Base-by-base conservation (phyloP, 1,284 basidiomycete genomes). In the Cutaneotrichosporon sp. region DNA sequence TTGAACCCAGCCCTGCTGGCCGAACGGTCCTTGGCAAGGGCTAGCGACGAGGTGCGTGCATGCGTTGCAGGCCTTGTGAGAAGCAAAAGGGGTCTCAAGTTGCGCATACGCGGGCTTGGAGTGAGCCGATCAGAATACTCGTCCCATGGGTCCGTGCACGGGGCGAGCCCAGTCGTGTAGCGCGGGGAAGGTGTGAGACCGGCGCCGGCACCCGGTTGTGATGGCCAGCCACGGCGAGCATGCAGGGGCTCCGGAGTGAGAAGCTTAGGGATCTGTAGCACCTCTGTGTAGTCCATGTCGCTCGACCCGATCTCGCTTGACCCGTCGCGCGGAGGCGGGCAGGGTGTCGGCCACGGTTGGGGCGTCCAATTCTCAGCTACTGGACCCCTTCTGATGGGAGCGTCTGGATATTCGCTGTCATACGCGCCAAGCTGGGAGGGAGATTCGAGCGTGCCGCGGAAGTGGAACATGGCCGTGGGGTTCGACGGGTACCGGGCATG, bases 71-170 rank as follows among this genome's bases (percentile, higher is more conserved):
- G 64, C n/a, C 47, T 50, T 14, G 62, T 59, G 51, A 59, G 58
- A 21, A 68, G 60, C n/a, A 68, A 47, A 8, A 68, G 56, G 4
- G 66, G 66, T 30, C 60, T 60, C 4, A 68, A 57, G 11, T 52
- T 34, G 13, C 64, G 61, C 8, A 34, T 8, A 32, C 64, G 61
- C n/a, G 66, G 66, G 32, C 64, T 65, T 30, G 66, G 66, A 0
- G 66, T 65, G 21, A 64, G 59, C 5, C 66, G 58, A 57, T 68
- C 66, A 30, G 58, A 61, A 62, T 68, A 68, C 64, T 68, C 66
- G 57, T 68, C 66, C 66, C 66, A 68, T 13, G 66, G 66, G 60
- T 68, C 66, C 2, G n/a, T 31, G 16, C 30, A 13, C 1, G 65
- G 65, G 1, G 59, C 62, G 30, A 66, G 56, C 26, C 57, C 49